Base-by-base conservation (phyloP, 1,284 basidiomycete species). In the Melampsora larici-populina region DNA sequence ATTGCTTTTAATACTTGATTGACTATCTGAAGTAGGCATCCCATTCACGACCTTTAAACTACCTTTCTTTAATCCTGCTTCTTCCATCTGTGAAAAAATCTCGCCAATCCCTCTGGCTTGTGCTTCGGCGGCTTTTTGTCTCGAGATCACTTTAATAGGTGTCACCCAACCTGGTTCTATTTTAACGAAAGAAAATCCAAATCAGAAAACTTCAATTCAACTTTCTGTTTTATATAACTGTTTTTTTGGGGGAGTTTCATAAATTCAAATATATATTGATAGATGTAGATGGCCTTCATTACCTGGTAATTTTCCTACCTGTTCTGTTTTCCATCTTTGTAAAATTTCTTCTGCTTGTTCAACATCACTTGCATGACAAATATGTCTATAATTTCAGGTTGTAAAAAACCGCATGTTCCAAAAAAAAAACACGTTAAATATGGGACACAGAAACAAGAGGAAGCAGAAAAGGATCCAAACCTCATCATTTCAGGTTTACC, bases 361-460 rank as follows among this genome's bases (percentile, higher is more conserved):
- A 29, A 90, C 92, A 84, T 96, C 92, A 78, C 92, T 94, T 24
- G 95, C 93, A 85, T 97, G 94, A 29, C 95, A 90, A 79, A 96
- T 88, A 84, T 97, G 95, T 70, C 93, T 95, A 81, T 48, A n/a
- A n/a, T n/a, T n/a, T n/a, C n/a, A n/a, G n/a, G n/a, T n/a, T n/a
- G n/a, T n/a, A n/a, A n/a, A n/a, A n/a, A n/a, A n/a, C n/a, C n/a
- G n/a, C n/a, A n/a, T n/a, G n/a, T n/a, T n/a, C n/a, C n/a, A n/a
- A n/a, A n/a, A n/a, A n/a, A n/a, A n/a, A n/a, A n/a, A n/a, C n/a
- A n/a, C n/a, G n/a, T n/a, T 29, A 21, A 49, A 9, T 55, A 26
- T 17, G 5, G 36, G 24, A 26, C n/a, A n/a, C n/a, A 24, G 11
- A 18, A 66, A 26, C 24, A 66, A 74, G 46, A 40, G n/a, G 29